Conservation (phyloP, 2,329 filamentous ascomycete genomes). For the Lasiodiplodia gonubiensis region DNA sequence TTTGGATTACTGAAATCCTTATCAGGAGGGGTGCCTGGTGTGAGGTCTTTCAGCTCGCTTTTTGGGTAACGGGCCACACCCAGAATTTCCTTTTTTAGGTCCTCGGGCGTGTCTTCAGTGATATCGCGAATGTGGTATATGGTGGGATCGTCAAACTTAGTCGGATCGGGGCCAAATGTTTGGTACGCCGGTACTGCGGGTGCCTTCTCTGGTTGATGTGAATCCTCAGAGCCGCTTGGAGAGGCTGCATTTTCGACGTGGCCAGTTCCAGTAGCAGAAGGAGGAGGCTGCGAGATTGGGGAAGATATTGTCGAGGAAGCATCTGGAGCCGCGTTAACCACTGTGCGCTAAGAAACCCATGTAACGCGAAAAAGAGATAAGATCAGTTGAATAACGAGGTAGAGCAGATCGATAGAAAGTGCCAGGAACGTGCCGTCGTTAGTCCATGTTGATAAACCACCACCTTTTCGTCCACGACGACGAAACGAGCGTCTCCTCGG, state of each 20-base stretch:
- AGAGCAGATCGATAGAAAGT: background rate
- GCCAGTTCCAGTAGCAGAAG: slow-evolving; percentile 57
- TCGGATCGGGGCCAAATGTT: slow-evolving; percentile 90
- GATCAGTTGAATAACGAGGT: background rate
- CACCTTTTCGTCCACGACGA: background rate
- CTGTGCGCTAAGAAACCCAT: background rate
- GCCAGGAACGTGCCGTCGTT: background rate
- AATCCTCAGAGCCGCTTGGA: slow-evolving; percentile 59
- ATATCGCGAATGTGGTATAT: slow-evolving; percentile 89
- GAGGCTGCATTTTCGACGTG: slow-evolving; percentile 69
- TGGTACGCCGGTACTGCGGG: slow-evolving; percentile 74
- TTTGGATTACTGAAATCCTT: slow-evolving; percentile 96
- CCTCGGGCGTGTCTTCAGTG: slow-evolving; percentile 75
- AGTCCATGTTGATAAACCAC: background rate
- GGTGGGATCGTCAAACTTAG: slow-evolving; percentile 88
- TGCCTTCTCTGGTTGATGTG: slow-evolving; percentile 65
- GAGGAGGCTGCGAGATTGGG: slow-evolving; percentile 51
- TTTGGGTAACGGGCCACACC: slow-evolving; percentile 84
- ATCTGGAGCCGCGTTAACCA: slow-evolving; percentile 34
- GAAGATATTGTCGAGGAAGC: slow-evolving; percentile 48
- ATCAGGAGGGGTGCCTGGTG: slow-evolving; percentile 87
- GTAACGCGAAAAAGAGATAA: background rate
- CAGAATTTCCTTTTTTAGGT: slow-evolving; percentile 87
- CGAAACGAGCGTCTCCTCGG: too few species aligned
- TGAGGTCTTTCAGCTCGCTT: slow-evolving; percentile 80